These are phyloP conservation scores for Tuber borchii DNA, from an alignment of 495 filamentous ascomycete genomes.

Conservation along the genomic window DNA sequence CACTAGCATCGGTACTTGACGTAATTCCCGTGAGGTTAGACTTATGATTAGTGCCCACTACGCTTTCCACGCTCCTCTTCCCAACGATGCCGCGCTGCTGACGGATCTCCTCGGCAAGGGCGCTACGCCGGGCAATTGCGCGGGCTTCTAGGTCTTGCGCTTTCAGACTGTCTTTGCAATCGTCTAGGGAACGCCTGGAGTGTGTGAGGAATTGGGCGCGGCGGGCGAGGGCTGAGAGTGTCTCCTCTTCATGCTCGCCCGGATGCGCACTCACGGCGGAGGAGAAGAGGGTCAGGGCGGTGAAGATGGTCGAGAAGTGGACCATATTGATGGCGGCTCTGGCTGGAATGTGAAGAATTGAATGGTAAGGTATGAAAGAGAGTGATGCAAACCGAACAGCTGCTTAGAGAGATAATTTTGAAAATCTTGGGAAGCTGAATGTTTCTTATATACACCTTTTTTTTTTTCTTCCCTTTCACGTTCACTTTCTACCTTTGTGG, in stretches of 20 bases:
- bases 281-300: conserved; percentile 3
- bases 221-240: conserved; percentile 35
- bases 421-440: neutral
- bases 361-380: neutral
- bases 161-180: conserved; percentile 43
- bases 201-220: conserved; percentile 39
- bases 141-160: conserved; percentile 40
- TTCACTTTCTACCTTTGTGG: neutral
- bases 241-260: conserved; percentile 34
- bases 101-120: conserved; percentile 41
- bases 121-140: conserved; percentile 44
- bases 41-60: conserved; percentile 45
- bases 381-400: neutral
- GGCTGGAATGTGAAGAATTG: neutral
- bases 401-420: neutral
- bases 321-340: conserved; percentile 15
- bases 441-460: neutral
- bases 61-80: conserved; percentile 46
- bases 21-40: conserved; percentile 49
- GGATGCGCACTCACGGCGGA: conserved; percentile 44
- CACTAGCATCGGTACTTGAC: conserved; percentile 47
- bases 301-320: conserved; percentile 16
- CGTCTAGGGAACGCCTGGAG: conserved; percentile 44
- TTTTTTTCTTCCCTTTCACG: neutral
- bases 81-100: conserved; percentile 12